Percentiles rank a stretch among this genome's conserved stretches.
These are phyloP conservation scores for Thermochaetoides thermophila DNA, from an alignment of 495 filamentous ascomycete genomes.

Conservation along the genomic window DNA sequence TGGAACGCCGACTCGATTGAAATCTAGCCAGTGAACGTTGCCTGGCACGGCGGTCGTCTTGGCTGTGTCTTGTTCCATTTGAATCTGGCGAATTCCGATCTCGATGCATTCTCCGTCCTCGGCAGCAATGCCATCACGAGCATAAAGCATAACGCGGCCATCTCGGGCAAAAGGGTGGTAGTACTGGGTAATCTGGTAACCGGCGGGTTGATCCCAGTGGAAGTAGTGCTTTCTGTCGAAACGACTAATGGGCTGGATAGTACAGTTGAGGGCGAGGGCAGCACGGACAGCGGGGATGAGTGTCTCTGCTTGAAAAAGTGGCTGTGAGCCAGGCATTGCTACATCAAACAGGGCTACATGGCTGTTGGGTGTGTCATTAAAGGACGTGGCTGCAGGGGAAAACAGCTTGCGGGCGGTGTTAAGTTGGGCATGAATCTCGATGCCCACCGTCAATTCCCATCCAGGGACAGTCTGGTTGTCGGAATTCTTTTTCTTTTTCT, in stretches of 20 bases:
- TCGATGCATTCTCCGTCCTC: conserved; percentile 49
- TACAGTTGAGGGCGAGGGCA: conserved; percentile 69
- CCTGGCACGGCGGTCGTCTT: conserved; percentile 73
- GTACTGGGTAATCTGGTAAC: conserved; percentile 97
- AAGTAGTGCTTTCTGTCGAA: conserved; percentile 99
- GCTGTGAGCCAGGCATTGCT: conserved; percentile 79
- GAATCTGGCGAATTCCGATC: conserved; percentile 80
- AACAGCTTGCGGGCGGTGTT: conserved; percentile 80
- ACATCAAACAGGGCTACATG: conserved; percentile 81
- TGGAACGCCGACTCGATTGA: conserved; percentile 84
- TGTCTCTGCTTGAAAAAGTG: conserved; percentile 68
- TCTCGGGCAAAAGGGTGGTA: conserved; percentile 73
- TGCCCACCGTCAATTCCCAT: conserved; percentile 88
- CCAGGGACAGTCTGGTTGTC: conserved; percentile 38
- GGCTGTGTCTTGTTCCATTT: conserved; percentile 95
- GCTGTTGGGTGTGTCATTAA: conserved; percentile 58
- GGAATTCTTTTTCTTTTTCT: conserved; percentile 27
- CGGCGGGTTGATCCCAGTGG: conserved; percentile 90
- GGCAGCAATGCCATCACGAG: conserved; percentile 65
- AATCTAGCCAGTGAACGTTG: conserved; percentile 66
- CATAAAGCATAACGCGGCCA: conserved; percentile 53
- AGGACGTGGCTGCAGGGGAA: conserved; percentile 53
- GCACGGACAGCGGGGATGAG: conserved; percentile 81
- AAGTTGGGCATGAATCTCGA: conserved; percentile 94
- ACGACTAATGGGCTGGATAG: conserved; percentile 54